Conservation (phyloP, 345 rosid genomes). For the Noccaea caerulescens region DNA sequence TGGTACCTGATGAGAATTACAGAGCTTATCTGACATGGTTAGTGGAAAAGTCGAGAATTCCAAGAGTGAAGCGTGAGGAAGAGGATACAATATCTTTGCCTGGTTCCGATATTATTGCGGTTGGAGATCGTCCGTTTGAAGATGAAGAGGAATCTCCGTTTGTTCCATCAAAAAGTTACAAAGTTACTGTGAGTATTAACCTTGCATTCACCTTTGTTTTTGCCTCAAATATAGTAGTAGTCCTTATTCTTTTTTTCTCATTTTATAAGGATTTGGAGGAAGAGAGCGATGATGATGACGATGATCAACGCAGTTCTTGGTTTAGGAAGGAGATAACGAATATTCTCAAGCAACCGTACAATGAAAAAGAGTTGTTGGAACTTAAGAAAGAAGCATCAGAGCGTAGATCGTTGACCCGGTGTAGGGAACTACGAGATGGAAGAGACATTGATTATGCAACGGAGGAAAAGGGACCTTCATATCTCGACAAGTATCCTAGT, state of each 20-base stretch:
- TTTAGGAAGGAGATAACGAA: conserved; percentile 54
- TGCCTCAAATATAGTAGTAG: neutral
- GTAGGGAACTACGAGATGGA: conserved; percentile 47
- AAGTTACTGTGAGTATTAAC: conserved; percentile 34
- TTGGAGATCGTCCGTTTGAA: conserved; percentile 45
- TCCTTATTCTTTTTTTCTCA: neutral
- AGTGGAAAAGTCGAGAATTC: conserved; percentile 15
- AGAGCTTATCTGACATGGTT: conserved; percentile 28
- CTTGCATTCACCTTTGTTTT: conserved; percentile 8
- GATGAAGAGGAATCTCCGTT: conserved; percentile 48
- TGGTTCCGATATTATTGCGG: conserved; percentile 51
- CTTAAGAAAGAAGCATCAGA: conserved; percentile 41
- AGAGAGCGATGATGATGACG: conserved; percentile 23
- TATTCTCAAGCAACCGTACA: conserved; percentile 54
- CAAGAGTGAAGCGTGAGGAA: conserved; percentile 38
- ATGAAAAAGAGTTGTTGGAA: conserved; percentile 43
- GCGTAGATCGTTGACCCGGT: conserved; percentile 24
- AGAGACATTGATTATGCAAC: neutral
- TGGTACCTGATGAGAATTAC: conserved; percentile 31
- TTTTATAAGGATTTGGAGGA: conserved; percentile 43
- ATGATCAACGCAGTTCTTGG: conserved; percentile 36
- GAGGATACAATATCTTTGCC: conserved; percentile 45
- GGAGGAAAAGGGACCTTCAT: conserved; percentile 46
- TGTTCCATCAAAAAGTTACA: conserved; percentile 45
- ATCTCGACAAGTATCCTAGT: conserved; percentile 56